Base-by-base conservation (phyloP, 1,284 basidiomycete genomes). In the Ganoderma resinaceum region DNA sequence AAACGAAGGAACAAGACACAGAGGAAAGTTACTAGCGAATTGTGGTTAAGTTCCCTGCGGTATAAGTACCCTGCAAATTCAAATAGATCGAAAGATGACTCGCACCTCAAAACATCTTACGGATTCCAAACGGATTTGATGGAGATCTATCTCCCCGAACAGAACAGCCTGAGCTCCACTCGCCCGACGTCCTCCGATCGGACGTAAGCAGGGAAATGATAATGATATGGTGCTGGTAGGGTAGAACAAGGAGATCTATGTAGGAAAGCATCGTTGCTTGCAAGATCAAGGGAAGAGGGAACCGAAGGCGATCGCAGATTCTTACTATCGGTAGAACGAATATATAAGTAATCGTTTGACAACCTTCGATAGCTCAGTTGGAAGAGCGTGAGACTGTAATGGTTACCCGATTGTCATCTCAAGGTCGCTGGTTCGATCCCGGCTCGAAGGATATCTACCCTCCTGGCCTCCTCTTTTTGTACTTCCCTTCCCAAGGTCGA, bases 351-450 rank as follows among this genome's bases (percentile, higher is more conserved):
- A 12, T n/a, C n/a, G n/a, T n/a, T n/a, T n/a, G n/a, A 16, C 37
- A 61, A 31, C 61, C 61, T 49, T 49, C 61, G 61, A 62, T 62
- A 46, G 61, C 61, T 62, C 61, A 62, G 61, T 49, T 49, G 61
- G 61, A 62, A 62, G 61, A 62, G 61, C 61, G 61, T 35, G 26
- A 49, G 61, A 62, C 61, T 62, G 61, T 49, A 46, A 62, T 26
- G 37, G 59, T 55, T 55, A 33, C 29, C 16, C 18, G 2, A 7
- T 18, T 33, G 31, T 16, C 52, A 61, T 42, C 52, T 55, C 31
- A 33, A 55, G 3, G 52, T 55, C 52, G 29, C 52, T 55, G 52
- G 52, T 55, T 55, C 52, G 52, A 55, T 55, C 52, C 52, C 52
- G 52, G 52, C 29, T 55, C 52, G 52, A 55, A 55, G 52, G 52